A percentile compares a stretch with the other conserved stretches of the same genome.
Conservation (phyloP, 1,284 basidiomycete species). For the Pascua guehoae region DNA sequence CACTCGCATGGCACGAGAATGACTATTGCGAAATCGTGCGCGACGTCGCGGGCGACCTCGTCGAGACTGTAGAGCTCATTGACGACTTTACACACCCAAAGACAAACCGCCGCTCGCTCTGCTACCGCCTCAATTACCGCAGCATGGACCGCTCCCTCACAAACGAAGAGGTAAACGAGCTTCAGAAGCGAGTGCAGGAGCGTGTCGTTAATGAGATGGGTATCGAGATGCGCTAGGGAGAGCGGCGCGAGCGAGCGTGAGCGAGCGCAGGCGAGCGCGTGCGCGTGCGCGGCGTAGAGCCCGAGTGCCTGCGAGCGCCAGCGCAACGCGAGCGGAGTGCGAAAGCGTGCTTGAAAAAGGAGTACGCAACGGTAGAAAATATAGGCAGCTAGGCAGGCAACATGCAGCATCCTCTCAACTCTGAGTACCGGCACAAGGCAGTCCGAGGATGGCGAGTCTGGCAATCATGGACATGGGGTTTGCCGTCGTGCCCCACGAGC, state of each 20-base stretch:
- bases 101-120: constrained; percentile 71
- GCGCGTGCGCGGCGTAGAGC: too few relatives aligned
- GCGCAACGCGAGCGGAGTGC: too few relatives aligned
- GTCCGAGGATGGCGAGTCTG: too few relatives aligned
- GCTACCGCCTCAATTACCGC: constrained; percentile 90
- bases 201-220: constrained; percentile 51
- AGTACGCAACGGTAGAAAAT: not conserved
- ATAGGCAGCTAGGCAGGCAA: not conserved
- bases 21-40: constrained; percentile 94
- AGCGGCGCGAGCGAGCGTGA: constrained; percentile 1
- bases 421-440: too few relatives aligned
- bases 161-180: constrained; percentile 80
- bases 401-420: too few relatives aligned
- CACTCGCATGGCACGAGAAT: constrained; percentile 72
- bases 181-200: constrained; percentile 59
- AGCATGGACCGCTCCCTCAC: constrained; percentile 94
- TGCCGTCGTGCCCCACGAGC: too few relatives aligned
- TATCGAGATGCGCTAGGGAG: constrained; percentile 49
- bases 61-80: constrained; percentile 84
- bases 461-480: too few relatives aligned
- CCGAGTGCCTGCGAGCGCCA: too few relatives aligned
- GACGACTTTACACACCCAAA: constrained; percentile 91
- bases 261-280: not conserved
- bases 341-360: not conserved
- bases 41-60: constrained; percentile 85